phyloP scores from a whole-genome alignment of 129 eudicot species.

The Helichrysum umbraculigerum region DNA sequence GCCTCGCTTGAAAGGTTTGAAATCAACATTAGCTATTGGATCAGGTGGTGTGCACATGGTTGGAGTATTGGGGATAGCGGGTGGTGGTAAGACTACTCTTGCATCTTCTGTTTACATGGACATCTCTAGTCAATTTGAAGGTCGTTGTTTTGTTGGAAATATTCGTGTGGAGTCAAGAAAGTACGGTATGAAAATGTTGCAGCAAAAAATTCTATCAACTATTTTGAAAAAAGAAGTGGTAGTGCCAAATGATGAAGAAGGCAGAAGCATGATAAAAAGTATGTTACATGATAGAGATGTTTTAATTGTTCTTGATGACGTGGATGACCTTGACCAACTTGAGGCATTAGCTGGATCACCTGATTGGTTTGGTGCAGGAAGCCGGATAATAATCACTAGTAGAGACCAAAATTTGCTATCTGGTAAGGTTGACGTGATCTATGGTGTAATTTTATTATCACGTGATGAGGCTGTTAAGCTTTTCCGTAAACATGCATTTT shows the following conservation, averaged over 20 bases:
- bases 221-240: background rate
- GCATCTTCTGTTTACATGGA: background rate
- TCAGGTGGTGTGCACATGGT: constrained; percentile 1
- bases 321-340: background rate
- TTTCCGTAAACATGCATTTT: too few relatives aligned
- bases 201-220: background rate
- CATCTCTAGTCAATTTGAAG: background rate
- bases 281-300: background rate
- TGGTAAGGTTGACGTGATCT: too few relatives aligned
- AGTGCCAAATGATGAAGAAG: background rate
- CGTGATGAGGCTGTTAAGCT: too few relatives aligned
- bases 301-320: background rate
- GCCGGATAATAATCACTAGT: background rate
- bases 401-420: background rate
- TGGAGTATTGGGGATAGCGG: constrained; percentile 3
- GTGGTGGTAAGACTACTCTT: constrained; percentile 18
- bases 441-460: too few relatives aligned
- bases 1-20: background rate
- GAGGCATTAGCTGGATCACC: background rate
- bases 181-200: background rate
- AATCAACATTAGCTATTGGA: background rate
- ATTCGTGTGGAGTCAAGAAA: background rate
- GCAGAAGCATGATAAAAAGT: background rate
- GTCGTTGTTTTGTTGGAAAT: background rate
- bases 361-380: background rate